A percentile compares a stretch with the other conserved stretches of the same genome.
Conservation (phyloP, 352 stramenopile species). For the Phytopythium sindhum region DNA sequence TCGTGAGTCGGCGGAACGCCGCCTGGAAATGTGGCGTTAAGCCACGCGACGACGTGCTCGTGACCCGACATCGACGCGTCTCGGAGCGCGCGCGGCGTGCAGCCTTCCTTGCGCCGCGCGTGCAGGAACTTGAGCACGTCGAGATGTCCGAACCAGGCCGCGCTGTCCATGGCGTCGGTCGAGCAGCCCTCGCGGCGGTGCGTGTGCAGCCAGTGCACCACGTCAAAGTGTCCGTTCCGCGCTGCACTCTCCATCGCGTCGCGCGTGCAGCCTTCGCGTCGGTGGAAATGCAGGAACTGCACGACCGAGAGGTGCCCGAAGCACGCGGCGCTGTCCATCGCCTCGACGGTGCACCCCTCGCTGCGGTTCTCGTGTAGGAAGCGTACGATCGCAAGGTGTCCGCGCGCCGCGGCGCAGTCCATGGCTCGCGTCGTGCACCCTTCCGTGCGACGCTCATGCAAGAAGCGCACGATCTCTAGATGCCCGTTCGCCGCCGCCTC, state of each 20-base stretch:
- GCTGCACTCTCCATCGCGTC: background rate
- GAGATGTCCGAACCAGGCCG: constrained; percentile 3
- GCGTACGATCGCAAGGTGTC: constrained; percentile 9
- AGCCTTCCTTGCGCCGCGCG: constrained; percentile 1
- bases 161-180: background rate
- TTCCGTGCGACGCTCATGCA: constrained; percentile 11
- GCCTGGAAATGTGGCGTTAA: background rate
- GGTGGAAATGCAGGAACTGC: background rate
- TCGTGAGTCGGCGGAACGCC: background rate
- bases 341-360: constrained; percentile 8
- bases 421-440: constrained; percentile 10
- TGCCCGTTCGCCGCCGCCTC: constrained; percentile 11
- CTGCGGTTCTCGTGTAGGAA: constrained; percentile 11
- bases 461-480: constrained; percentile 14
- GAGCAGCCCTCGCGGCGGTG: constrained; percentile 1
- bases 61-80: constrained; percentile 4
- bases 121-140: constrained; percentile 5
- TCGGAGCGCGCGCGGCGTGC: background rate
- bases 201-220: constrained; percentile 1
- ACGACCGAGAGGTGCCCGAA: background rate
- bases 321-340: constrained; percentile 6
- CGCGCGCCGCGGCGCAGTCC: constrained; percentile 2
- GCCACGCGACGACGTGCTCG: background rate
- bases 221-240: background rate
- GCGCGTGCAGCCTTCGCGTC: background rate